These are phyloP conservation scores for Alternaria tenuissima DNA, from an alignment of 2,329 filamentous ascomycete genomes.

Conservation along the genomic window DNA sequence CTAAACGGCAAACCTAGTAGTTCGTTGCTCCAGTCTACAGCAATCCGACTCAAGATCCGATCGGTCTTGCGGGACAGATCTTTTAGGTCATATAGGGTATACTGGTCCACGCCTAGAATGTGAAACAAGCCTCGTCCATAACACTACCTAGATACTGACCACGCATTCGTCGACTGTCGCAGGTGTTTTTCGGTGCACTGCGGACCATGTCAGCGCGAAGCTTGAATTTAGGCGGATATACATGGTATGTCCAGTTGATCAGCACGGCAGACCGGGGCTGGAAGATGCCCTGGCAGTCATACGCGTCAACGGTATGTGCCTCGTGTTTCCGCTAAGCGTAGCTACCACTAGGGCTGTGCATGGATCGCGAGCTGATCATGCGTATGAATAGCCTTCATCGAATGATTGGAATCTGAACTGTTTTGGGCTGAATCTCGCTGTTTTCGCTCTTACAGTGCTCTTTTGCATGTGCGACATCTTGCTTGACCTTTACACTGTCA, in stretches of 20 bases:
- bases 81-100: neutral
- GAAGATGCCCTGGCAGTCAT: slow-evolving; percentile 12
- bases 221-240: slow-evolving; percentile 3
- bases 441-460: slow-evolving; percentile 4
- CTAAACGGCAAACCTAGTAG: slow-evolving; percentile 9
- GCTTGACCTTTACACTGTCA: slow-evolving; percentile 26
- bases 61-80: slow-evolving; percentile 19
- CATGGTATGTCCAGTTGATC: slow-evolving; percentile 22
- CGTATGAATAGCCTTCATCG: slow-evolving; percentile 12
- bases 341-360: slow-evolving; percentile 29
- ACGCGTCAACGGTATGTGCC: slow-evolving; percentile 27
- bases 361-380: slow-evolving; percentile 32
- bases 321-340: slow-evolving; percentile 23
- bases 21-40: neutral
- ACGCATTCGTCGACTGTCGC: neutral
- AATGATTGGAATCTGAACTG: slow-evolving; percentile 9
- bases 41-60: slow-evolving; percentile 1
- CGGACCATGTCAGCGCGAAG: neutral
- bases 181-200: neutral
- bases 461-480: slow-evolving; percentile 18
- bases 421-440: slow-evolving; percentile 13
- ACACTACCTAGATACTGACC: neutral
- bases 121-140: neutral
- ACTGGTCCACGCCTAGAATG: neutral
- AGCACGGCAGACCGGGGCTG: slow-evolving; percentile 32